Evolutionary conservation across 306 rosid genomes (phyloP), one percentile per base, ranked within the genome.

Genomic region (cucumber (Cucumis sativus)): DNA sequence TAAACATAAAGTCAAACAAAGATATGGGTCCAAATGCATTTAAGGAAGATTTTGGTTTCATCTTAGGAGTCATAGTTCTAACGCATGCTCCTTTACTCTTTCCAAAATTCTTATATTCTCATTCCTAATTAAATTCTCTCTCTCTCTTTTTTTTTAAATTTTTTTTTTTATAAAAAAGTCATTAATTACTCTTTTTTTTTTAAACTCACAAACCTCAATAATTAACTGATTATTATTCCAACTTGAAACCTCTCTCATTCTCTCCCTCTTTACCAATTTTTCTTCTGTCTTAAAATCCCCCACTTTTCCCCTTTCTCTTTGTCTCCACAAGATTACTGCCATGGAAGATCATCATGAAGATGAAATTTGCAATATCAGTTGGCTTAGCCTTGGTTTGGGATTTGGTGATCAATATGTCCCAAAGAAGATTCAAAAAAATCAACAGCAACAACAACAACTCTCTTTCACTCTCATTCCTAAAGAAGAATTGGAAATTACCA

Each of bases 361-460:
- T 51, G 86, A 80, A 18, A 76, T 82, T 40, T 86, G 88, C 87
- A 89, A 77, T 57, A 76, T 49, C 28, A 41, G 57, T 51, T 18
- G 39, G 45, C 70, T 68, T 41, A 16, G 51, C 64, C 91, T 93
- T 4, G 96, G 89, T 2, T 82, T 90, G 21, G 96, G 98, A 43
- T 60, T 79, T n/a, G 82, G 81, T 12, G 88, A 41, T 7, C 10
- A 84, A 23, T 78, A 82, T 79, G 82, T 59, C 21, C 80, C 87
- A 16, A 78, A 71, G 16, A 68, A 63, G 15, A 81, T 74, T 59
- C 83, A 70, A 65, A 73, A 72, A 78, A 23, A 28, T 2, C 30
- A 28, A 28, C 30, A 28, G 43, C 43, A 68, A 60, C 35, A 79
- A 16, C 30, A 51, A 10, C 60, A n/a, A 6, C 43, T 58, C 65